Evolutionary conservation across 108 stramenopile genomes (phyloP).

Genomic region (Cyclotella baltica): DNA sequence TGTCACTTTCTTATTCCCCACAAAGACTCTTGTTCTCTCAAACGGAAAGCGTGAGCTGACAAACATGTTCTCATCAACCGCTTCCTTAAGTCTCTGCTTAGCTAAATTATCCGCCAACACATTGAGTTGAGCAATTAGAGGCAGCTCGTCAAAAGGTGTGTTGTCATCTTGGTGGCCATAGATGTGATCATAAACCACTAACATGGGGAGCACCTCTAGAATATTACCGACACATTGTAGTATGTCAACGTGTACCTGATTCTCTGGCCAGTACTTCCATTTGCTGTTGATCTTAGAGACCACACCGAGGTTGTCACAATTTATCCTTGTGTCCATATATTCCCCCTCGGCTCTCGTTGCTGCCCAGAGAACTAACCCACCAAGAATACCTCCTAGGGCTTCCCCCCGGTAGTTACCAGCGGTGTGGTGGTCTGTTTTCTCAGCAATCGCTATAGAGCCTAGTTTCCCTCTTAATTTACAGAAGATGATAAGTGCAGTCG

Average conservation of each 20-base stretch:
- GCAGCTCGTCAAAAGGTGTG: neutral
- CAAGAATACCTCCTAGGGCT: neutral
- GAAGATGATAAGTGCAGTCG: neutral
- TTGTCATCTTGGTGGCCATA: neutral
- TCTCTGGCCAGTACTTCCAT: no score
- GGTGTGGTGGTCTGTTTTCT: neutral
- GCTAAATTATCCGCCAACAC: neutral
- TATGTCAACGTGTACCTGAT: neutral
- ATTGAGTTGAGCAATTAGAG: neutral
- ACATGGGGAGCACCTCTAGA: neutral
- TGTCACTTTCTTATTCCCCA: neutral
- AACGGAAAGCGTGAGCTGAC: neutral
- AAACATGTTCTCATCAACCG: neutral
- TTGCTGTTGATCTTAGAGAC: neutral
- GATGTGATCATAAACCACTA: neutral
- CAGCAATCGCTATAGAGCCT: neutral
- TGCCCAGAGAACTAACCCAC: neutral
- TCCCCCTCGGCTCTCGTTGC: neutral
- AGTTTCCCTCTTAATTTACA: neutral
- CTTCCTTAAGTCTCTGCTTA: neutral
- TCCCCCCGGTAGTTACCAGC: neutral
- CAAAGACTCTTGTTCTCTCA: neutral
- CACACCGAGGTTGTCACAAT: neutral
- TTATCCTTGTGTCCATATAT: neutral
- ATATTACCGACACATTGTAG: neutral